Conservation (phyloP, 1,139 yeast genomes). For the Petasospora rhodanensis region DNA sequence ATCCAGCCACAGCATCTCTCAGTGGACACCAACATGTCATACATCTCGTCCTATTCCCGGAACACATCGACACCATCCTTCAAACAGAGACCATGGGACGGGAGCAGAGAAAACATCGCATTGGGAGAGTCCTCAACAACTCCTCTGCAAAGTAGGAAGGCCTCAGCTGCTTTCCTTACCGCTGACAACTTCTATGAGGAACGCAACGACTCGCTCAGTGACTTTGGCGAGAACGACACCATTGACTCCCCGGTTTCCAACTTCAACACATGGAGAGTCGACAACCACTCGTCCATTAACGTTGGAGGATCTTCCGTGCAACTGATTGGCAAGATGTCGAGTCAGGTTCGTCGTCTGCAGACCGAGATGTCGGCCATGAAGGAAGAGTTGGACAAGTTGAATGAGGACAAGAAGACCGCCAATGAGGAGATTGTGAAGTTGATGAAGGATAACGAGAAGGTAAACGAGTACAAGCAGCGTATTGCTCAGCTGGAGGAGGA, state of each 20-base stretch:
- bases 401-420: constrained; percentile 57
- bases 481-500: constrained; percentile 35
- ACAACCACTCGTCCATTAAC: constrained; percentile 22
- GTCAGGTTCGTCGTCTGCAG: constrained; percentile 75
- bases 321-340: constrained; percentile 64
- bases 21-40: constrained; percentile 7
- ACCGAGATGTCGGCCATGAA: constrained; percentile 63
- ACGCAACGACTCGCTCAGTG: constrained; percentile 20
- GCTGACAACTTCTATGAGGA: constrained; percentile 12
- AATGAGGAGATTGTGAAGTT: constrained; percentile 62
- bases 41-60: constrained; percentile 7
- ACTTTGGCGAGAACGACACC: constrained; percentile 21
- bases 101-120: constrained; percentile 24
- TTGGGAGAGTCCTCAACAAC: constrained; percentile 38
- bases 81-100: constrained; percentile 25
- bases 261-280: constrained; percentile 12
- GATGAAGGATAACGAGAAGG: constrained; percentile 49
- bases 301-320: constrained; percentile 42
- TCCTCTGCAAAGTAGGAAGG: constrained; percentile 23
- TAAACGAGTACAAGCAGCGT: constrained; percentile 34
- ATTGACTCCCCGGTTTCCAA: constrained; percentile 15
- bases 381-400: constrained; percentile 56
- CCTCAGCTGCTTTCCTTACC: constrained; percentile 12
- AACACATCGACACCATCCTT: constrained; percentile 19
- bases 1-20: constrained; percentile 20